phyloP scores from a whole-genome alignment of 2,329 filamentous ascomycete genomes.

The Pyrenochaeta sp. region DNA sequence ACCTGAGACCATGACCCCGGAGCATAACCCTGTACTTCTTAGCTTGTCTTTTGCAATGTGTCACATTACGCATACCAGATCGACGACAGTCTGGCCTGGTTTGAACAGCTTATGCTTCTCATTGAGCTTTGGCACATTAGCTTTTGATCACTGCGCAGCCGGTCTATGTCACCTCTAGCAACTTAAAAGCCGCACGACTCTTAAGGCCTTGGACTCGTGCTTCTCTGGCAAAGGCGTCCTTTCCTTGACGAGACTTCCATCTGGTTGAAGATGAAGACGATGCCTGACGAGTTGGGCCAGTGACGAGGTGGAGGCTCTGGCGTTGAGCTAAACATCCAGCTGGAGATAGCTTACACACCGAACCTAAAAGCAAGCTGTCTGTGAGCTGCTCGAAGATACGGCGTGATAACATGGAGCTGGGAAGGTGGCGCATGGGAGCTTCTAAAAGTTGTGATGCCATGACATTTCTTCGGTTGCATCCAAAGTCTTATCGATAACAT shows the following conservation, averaged over 20 bases:
- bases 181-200: conserved; percentile 91
- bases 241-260: conserved; percentile 83
- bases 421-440: background rate
- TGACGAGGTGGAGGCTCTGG: conserved; percentile 5
- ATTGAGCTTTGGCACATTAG: conserved; percentile 70
- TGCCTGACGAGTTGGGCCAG: conserved; percentile 19
- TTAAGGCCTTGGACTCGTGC: conserved; percentile 83
- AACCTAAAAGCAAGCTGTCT: conserved; percentile 40
- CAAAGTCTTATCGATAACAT: conserved; percentile 1
- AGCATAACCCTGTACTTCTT: conserved; percentile 70
- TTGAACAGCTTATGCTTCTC: conserved; percentile 80
- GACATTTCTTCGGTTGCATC: too few relatives aligned
- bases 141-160: conserved; percentile 1
- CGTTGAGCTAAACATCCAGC: conserved; percentile 19
- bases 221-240: conserved; percentile 74
- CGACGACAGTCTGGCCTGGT: conserved; percentile 83
- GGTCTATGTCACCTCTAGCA: conserved; percentile 71
- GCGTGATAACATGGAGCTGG: conserved; percentile 45
- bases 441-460: too few relatives aligned
- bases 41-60: conserved; percentile 14
- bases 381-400: conserved; percentile 46
- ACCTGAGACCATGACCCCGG: conserved; percentile 69
- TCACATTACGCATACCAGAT: conserved; percentile 66
- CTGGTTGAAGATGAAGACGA: conserved; percentile 68
- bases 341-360: conserved; percentile 4